Base-by-base conservation (phyloP, 1,284 basidiomycete species). In the Tremellales sp. region DNA sequence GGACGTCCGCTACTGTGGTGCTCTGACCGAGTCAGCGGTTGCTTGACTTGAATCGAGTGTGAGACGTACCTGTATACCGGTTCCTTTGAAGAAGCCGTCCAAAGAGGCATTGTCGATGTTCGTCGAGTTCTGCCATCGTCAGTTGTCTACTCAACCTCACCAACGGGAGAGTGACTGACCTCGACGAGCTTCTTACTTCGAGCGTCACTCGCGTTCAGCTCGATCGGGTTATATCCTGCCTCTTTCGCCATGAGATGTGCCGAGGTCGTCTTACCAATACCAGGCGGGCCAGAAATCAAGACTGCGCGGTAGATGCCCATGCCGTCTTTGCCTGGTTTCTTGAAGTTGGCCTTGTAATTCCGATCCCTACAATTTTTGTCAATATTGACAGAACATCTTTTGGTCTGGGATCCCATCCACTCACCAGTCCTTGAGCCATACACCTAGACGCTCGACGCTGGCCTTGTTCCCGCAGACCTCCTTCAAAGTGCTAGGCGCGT, bases 101-200 rank as follows among this genome's bases (percentile, higher is more conserved):
- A 98, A 75, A 0, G 88, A 91, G 7, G 82, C 82, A 64, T 97
- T 93, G 56, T 85, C 86, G 56, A 92, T 81, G 62, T 91, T 93
- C 65, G 87, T 89, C 15, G 83, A 85, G 58, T 81, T 89, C 87
- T 89, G 44, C 49, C 19, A 22, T 51, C 46, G 17, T 22, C 44
- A 15, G 48, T 46, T 43, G 57, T 45, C 36, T 17, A 25, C 3
- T 25, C n/a, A 19, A 31, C 40, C 48, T 25, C 3, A 8, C 10
- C 29, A 8, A 31, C 15, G 33, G 6, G 19, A 17, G 5, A 15
- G 19, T 15, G 33, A 36, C 64, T 63, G 48, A 86, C 86, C 80
- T 98, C 93, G 36, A 98, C 84, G 24, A 98, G 81, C 73, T 96
- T 97, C 78, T 98, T 98, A 73, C 92, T 97, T 46, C 94, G 78